These are phyloP conservation scores for Chloranthus sessilifolius DNA, from an alignment of 164 flowering plant genomes.

Conservation along the genomic window DNA sequence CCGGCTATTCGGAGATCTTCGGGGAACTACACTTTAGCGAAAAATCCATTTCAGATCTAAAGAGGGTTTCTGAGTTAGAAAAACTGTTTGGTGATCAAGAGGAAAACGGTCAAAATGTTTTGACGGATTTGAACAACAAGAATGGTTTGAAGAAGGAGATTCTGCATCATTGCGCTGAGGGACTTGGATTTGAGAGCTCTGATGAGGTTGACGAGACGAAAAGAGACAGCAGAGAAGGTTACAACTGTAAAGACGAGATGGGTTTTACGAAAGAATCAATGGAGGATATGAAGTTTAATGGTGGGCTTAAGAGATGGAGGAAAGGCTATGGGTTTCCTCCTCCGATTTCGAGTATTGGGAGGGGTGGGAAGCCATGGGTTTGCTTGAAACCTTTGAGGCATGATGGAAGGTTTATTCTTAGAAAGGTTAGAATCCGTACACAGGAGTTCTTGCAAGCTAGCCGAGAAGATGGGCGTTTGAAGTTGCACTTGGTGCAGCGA, in stretches of 20 bases:
- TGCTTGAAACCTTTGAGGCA: conserved; percentile 49
- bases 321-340: conserved; percentile 50
- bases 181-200: conserved; percentile 78
- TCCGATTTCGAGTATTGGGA: conserved; percentile 71
- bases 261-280: too few species aligned
- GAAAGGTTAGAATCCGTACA: conserved; percentile 54
- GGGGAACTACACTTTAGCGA: conserved; percentile 77
- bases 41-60: conserved; percentile 11
- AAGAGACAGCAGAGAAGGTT: conserved; percentile 9
- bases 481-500: conserved; percentile 50
- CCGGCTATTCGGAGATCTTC: conserved; percentile 63
- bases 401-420: conserved; percentile 73
- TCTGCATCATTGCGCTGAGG: conserved; percentile 71
- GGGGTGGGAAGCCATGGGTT: conserved; percentile 70
- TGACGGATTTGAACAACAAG: conserved; percentile 21
- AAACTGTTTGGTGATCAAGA: conserved; percentile 7
- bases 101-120: conserved; percentile 1
- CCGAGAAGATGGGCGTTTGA: conserved; percentile 78
- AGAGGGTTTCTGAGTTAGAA: too few species aligned
- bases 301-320: conserved; percentile 26
- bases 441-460: conserved; percentile 62
- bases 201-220: conserved; percentile 54
- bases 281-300: background rate
- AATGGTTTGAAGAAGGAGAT: conserved; percentile 44
- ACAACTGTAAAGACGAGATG: background rate